Evolutionary conservation across 225 moss, liverwort and hornwort genomes (phyloP).

Genomic region (Neckera pumila): DNA sequence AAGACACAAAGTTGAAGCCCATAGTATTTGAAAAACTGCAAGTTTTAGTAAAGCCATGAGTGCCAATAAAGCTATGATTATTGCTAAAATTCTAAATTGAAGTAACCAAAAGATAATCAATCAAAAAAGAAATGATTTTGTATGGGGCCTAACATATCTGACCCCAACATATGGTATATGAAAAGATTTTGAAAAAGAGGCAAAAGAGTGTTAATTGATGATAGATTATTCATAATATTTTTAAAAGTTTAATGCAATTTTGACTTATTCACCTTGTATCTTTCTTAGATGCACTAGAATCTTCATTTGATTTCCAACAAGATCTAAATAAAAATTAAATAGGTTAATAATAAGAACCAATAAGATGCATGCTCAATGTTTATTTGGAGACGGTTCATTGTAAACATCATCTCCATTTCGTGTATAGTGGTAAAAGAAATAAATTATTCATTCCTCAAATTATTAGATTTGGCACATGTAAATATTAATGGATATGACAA

Average conservation of each 20-base stretch:
- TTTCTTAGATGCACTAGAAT: neutral
- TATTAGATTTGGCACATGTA: neutral
- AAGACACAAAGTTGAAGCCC: too few species aligned
- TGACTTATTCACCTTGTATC: neutral
- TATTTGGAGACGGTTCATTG: neutral
- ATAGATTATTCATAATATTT: neutral
- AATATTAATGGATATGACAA: neutral
- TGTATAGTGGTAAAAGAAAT: too few species aligned
- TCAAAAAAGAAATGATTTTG: too few species aligned
- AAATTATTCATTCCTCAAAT: neutral
- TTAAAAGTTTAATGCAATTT: neutral
- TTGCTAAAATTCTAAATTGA: too few species aligned
- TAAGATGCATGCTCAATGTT: neutral
- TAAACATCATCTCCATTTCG: neutral
- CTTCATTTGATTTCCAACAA: neutral
- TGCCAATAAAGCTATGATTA: too few species aligned
- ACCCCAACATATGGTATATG: too few species aligned
- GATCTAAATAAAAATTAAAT: neutral
- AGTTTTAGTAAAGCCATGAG: too few species aligned
- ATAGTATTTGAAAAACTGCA: too few species aligned
- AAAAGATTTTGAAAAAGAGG: fast-evolving
- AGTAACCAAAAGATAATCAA: too few species aligned
- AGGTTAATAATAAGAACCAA: neutral
- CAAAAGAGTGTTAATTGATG: neutral
- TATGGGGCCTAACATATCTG: too few species aligned